Conservation (phyloP, 2,329 filamentous ascomycete genomes). For the Diaporthe batatas region DNA sequence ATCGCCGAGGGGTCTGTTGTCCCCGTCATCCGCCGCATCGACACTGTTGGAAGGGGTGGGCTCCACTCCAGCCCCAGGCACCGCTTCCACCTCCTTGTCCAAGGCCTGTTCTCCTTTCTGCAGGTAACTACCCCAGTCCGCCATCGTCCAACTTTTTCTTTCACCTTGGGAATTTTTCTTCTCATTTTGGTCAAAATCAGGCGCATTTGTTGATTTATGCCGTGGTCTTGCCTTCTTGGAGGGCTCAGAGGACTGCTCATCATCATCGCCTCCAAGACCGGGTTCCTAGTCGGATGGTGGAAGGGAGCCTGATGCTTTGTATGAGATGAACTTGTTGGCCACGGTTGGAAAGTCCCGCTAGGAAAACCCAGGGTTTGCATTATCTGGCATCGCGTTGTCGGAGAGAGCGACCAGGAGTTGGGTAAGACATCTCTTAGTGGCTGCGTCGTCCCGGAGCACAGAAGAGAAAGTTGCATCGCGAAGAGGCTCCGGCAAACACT, state of each 20-base stretch:
- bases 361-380: conserved; percentile 45
- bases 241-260: neutral
- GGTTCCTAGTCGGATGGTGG: conserved; percentile 25
- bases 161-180: no score
- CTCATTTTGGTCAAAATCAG: no score
- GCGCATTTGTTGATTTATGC: no score
- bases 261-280: neutral
- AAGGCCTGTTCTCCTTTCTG: no score
- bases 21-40: neutral
- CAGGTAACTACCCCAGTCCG: no score
- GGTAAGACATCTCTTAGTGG: conserved; percentile 97
- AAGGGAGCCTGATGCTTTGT: conserved; percentile 12
- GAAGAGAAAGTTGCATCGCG: conserved; percentile 97
- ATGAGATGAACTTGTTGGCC: conserved; percentile 18
- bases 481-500: conserved; percentile 98
- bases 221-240: no score
- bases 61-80: neutral
- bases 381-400: conserved; percentile 76
- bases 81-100: no score
- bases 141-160: no score
- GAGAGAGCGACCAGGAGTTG: conserved; percentile 97
- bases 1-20: neutral
- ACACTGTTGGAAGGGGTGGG: neutral
- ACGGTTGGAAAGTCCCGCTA: conserved; percentile 37
- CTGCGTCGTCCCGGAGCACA: conserved; percentile 94